Percentiles rank a stretch among this genome's conserved stretches.
These are phyloP conservation scores for Pleurotus tuber-regium DNA, from an alignment of 768 basidiomycete species.

Conservation along the genomic window DNA sequence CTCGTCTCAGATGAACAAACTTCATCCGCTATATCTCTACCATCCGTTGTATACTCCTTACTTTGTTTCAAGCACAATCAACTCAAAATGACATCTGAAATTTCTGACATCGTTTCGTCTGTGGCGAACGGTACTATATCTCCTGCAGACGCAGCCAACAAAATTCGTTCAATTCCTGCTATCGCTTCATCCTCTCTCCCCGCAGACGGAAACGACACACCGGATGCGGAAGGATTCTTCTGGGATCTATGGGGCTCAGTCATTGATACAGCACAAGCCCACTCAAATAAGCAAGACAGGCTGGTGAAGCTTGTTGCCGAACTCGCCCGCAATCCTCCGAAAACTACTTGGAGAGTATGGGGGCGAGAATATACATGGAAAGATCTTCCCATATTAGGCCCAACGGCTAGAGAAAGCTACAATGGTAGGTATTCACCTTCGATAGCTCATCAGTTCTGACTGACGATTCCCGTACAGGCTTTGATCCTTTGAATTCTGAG, in stretches of 20 bases:
- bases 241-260: slow-evolving; percentile 4
- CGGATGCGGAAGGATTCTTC: slow-evolving; percentile 2
- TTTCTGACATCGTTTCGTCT: neutral
- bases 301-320: slow-evolving; percentile 3
- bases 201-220: slow-evolving; percentile 1
- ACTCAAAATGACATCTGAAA: neutral
- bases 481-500: neutral
- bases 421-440: neutral
- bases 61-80: too few relatives aligned
- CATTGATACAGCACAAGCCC: neutral
- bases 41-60: too few relatives aligned
- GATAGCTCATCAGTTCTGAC: neutral
- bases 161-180: neutral
- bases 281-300: neutral
- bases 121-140: neutral
- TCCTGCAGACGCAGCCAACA: neutral
- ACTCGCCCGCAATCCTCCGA: neutral
- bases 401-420: neutral
- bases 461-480: neutral
- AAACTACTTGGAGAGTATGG: slow-evolving; percentile 5
- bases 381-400: slow-evolving; percentile 2
- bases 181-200: neutral
- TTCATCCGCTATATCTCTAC: too few relatives aligned
- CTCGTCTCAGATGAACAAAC: too few relatives aligned
- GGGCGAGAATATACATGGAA: slow-evolving; percentile 1